Evolutionary conservation across 106 monocot species (phyloP).

Genomic region (Allium sativum): DNA sequence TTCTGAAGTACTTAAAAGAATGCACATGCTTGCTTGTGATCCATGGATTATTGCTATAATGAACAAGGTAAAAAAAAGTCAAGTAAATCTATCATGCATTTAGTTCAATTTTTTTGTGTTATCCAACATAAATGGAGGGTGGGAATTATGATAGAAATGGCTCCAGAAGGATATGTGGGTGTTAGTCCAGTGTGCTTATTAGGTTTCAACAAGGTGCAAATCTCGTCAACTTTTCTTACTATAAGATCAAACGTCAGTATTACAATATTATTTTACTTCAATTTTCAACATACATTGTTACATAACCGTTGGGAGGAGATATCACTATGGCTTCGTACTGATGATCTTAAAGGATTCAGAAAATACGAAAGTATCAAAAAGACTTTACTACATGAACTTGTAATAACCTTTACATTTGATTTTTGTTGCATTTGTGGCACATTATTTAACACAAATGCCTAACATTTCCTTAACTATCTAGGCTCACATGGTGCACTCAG

Average conservation of each 20-base stretch:
- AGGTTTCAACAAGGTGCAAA: slow-evolving; percentile 79
- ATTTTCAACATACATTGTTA: slow-evolving; percentile 8
- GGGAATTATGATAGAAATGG: slow-evolving; percentile 94
- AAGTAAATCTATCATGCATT: no score
- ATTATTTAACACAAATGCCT: no score
- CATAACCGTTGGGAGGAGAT: slow-evolving; percentile 92
- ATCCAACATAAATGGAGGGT: slow-evolving; percentile 79
- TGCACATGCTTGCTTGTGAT: slow-evolving; percentile 98
- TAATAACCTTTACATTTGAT: slow-evolving; percentile 15
- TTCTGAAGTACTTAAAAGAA: slow-evolving; percentile 82
- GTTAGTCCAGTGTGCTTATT: slow-evolving; percentile 82
- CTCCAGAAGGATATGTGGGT: slow-evolving; percentile 96
- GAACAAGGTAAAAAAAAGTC: slow-evolving; percentile 62
- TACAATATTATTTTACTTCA: background rate
- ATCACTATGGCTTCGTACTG: slow-evolving; percentile 90
- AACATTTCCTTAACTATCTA: slow-evolving; percentile 14
- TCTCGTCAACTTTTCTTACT: background rate
- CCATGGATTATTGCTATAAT: slow-evolving; percentile 93
- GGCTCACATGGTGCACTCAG: slow-evolving; percentile 94
- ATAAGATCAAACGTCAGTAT: background rate
- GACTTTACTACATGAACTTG: slow-evolving; percentile 92
- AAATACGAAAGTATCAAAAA: slow-evolving; percentile 94
- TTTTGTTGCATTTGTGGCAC: background rate
- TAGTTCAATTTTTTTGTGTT: background rate
- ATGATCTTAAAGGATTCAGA: slow-evolving; percentile 95